These are phyloP conservation scores for Leccinum rimulosum DNA, from an alignment of 768 basidiomycete species.

Conservation along the genomic window DNA sequence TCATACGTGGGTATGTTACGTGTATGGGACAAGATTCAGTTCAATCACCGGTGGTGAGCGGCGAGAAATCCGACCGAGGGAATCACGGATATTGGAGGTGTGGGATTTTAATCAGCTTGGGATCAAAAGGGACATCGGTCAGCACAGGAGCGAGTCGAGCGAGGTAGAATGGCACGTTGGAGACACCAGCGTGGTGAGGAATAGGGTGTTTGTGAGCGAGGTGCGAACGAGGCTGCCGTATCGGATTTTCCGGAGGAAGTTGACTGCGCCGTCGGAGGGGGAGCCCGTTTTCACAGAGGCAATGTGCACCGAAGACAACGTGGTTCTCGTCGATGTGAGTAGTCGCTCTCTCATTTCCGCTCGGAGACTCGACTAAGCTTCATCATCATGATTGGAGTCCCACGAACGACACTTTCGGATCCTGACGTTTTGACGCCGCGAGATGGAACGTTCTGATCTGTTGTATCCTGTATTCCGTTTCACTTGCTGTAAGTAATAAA, in stretches of 20 bases:
- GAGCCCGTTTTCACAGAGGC: conserved; percentile 25
- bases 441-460: background rate
- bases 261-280: conserved; percentile 12
- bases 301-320: conserved; percentile 57
- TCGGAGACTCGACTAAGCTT: background rate
- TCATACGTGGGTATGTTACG: conserved; percentile 57
- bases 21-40: conserved; percentile 48
- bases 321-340: conserved; percentile 51
- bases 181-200: conserved; percentile 26
- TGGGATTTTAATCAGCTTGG: conserved; percentile 54
- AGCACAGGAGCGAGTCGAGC: background rate
- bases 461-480: background rate
- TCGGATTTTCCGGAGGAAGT: conserved; percentile 32
- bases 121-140: conserved; percentile 27
- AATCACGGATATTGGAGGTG: conserved; percentile 33
- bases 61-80: conserved; percentile 10
- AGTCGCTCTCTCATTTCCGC: background rate
- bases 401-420: conserved; percentile 26
- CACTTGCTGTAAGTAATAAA: background rate
- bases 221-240: conserved; percentile 49
- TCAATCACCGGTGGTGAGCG: conserved; percentile 17
- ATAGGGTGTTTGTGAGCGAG: conserved; percentile 39
- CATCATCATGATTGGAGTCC: conserved; percentile 10
- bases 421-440: conserved; percentile 25
- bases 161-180: conserved; percentile 25